A percentile compares a stretch with the other conserved stretches of the same genome.
phyloP scores from a whole-genome alignment of 805 yeast species.

The Naumovozyma baii region DNA sequence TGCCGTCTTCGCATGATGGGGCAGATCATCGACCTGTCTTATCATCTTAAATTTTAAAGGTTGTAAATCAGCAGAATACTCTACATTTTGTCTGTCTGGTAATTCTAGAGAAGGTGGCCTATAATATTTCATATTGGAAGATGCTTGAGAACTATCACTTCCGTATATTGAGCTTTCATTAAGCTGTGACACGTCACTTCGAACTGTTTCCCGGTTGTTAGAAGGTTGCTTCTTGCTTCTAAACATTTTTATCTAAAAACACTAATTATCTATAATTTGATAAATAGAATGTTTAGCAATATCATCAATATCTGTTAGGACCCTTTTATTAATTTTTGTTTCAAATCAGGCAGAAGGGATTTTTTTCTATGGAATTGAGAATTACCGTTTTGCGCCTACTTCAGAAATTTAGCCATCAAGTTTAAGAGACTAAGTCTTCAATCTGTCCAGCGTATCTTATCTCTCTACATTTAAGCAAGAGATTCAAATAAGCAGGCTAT shows the following conservation, averaged over 20 bases:
- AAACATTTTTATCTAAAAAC: no score
- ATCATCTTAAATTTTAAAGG: constrained; percentile 20
- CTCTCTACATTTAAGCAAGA: no score
- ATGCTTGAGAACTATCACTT: neutral
- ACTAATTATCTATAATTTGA: no score
- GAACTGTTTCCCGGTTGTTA: neutral
- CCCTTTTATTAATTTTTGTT: neutral
- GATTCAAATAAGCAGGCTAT: no score
- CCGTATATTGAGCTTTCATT: neutral
- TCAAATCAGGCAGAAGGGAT: neutral
- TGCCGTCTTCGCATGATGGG: neutral
- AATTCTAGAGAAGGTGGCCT: neutral
- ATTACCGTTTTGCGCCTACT: neutral
- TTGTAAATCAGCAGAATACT: constrained; percentile 18
- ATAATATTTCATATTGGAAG: neutral
- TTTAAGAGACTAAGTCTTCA: no score
- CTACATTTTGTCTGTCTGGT: constrained; percentile 1
- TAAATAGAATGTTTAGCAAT: no score
- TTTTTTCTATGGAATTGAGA: neutral
- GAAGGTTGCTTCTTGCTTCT: neutral
- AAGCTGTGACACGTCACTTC: neutral
- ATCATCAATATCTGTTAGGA: neutral
- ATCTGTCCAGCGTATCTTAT: no score
- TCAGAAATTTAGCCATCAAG: no score
- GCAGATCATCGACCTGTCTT: neutral